Percentiles rank a stretch among this genome's conserved stretches.
phyloP scores from a whole-genome alignment of 2,329 filamentous ascomycete species.

The Chalaropsis ovoidea region DNA sequence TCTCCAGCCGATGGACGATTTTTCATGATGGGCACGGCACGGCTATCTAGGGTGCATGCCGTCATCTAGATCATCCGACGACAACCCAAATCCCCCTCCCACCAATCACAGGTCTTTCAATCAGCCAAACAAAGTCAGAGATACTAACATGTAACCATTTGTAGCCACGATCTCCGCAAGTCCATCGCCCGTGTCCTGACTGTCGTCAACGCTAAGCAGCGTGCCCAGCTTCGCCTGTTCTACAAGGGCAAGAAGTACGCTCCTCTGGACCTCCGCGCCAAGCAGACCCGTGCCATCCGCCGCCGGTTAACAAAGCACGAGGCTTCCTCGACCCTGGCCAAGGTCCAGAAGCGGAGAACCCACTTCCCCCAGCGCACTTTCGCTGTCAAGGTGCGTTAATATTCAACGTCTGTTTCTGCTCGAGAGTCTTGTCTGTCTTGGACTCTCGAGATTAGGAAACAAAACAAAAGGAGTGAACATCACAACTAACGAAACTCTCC shows the following conservation, averaged over 20 bases:
- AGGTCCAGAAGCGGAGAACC: constrained; percentile 88
- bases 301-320: constrained; percentile 90
- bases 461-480: too few relatives aligned
- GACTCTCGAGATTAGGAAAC: not conserved
- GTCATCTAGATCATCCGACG: not conserved
- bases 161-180: constrained; percentile 96
- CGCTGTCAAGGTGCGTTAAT: constrained; percentile 73
- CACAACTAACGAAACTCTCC: not conserved
- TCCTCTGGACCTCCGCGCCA: constrained; percentile 93
- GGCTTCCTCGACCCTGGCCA: constrained; percentile 71
- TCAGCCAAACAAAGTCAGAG: constrained; percentile 6
- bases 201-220: constrained; percentile 99
- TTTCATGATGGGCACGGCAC: not conserved
- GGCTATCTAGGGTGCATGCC: not conserved
- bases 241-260: constrained; percentile 99
- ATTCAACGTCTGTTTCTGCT: not conserved
- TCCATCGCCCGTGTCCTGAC: constrained; percentile 98
- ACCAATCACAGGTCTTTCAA: not conserved
- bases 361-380: constrained; percentile 99
- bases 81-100: not conserved
- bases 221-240: constrained; percentile 94
- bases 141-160: constrained; percentile 29
- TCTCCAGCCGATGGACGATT: not conserved
- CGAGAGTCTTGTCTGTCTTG: not conserved
- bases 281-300: constrained; percentile 97